Conservation (phyloP, 495 filamentous ascomycete species). For the Hypoxylon cercidicola region DNA sequence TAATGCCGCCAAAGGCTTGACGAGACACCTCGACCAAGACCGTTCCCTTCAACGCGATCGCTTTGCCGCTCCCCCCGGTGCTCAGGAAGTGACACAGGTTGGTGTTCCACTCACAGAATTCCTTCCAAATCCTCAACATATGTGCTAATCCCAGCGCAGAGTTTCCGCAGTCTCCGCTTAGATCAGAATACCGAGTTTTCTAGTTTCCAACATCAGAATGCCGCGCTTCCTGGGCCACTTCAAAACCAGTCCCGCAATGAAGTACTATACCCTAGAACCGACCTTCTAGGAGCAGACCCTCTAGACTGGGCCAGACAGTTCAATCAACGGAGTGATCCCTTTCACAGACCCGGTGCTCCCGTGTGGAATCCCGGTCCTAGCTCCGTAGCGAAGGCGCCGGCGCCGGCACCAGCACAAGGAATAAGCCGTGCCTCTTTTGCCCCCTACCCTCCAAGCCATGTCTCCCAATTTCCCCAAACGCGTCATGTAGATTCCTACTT, state of each 20-base stretch:
- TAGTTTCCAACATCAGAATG: constrained; percentile 21
- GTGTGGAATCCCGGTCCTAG: no score
- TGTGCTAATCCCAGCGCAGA: constrained; percentile 25
- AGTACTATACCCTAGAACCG: background rate
- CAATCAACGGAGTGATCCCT: no score
- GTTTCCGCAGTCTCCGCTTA: constrained; percentile 43
- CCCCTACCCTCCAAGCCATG: no score
- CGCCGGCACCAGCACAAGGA: no score
- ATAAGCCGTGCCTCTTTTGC: no score
- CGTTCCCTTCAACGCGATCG: constrained; percentile 88
- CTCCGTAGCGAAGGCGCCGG: no score
- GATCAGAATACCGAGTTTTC: constrained; percentile 19
- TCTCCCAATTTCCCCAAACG: no score
- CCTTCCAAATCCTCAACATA: background rate
- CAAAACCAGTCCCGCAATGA: background rate
- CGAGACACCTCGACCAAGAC: constrained; percentile 82
- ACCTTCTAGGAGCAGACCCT: no score
- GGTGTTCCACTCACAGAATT: constrained; percentile 11
- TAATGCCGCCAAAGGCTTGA: constrained; percentile 85
- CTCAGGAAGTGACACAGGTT: constrained; percentile 30
- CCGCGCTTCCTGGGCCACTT: background rate
- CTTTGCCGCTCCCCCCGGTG: constrained; percentile 11
- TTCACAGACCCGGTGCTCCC: no score
- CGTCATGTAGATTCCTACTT: no score
- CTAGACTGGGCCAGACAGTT: no score